Base-by-base conservation (phyloP, 108 stramenopile genomes). In the Phaeodactylum tricornutum region DNA sequence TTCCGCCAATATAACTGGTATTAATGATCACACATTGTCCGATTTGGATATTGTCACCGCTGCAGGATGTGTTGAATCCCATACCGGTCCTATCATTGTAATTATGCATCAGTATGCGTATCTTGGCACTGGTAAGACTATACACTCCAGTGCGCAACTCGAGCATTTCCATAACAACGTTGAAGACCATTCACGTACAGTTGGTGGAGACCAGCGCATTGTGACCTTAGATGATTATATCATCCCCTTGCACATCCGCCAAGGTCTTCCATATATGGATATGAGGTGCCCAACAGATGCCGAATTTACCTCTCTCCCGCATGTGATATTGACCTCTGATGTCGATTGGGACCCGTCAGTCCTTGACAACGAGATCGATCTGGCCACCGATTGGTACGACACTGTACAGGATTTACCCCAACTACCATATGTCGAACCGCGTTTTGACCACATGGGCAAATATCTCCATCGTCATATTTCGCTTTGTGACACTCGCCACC, bases 61-160 rank as follows among this genome's bases (percentile, higher is more conserved):
- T 19, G 67, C 50, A 29, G 67, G 42, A 3, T 4, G 17, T 40
- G 38, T 40, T 20, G 7, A 40, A n/a, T 47, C 53, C 0, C 23
- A 61, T 2, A 6, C 7, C 4, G 66, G 66, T 1, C 44, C 41
- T 11, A 34, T 47, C 21, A 36, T 69, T 44, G 32, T 15, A 21
- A 58, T 69, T n/a, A 32, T 57, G 30, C 55, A 63, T 23, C 40
- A 62, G 41, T 57, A 58, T 58, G 67, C 67, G 7, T 50, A 57
- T 21, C 7, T 15, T 43, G 55, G 46, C n/a, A 3, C 11, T 4
- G 44, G 56, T 1, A 21, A 23, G 3, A 57, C 61, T 9, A 68
- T 68, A 22, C 60, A 62, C 30, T 62, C 67, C 0, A 6, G 22
- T 28, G 41, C 21, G 2, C 67, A 68, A 34, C 25, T 62, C 1